Percentiles rank a stretch among this genome's conserved stretches.
phyloP scores from a whole-genome alignment of 1,139 yeast genomes.

The Diutina neorugosa region DNA sequence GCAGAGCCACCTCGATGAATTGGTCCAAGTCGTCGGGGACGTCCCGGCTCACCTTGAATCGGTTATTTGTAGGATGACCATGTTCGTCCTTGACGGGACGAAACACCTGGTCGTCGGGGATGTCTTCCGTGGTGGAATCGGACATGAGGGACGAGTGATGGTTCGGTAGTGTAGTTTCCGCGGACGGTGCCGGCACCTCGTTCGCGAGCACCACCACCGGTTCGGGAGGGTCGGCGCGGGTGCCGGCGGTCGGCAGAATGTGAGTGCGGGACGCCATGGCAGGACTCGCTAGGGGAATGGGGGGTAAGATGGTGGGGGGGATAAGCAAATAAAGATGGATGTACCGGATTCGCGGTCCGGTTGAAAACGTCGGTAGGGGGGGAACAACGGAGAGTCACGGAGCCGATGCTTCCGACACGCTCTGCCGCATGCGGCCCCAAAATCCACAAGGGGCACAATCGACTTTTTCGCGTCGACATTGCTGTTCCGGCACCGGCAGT shows the following conservation, averaged over 20 bases:
- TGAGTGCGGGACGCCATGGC: neutral
- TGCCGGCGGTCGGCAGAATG: neutral
- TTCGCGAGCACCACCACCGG: neutral
- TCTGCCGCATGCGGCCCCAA: neutral
- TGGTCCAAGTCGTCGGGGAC: neutral
- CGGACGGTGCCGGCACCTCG: neutral
- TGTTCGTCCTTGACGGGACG: neutral
- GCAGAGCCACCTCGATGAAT: neutral
- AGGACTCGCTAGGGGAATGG: neutral
- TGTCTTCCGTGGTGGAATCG: neutral
- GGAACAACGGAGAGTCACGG: neutral
- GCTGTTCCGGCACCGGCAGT: neutral
- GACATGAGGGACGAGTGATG: neutral
- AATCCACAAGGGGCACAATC: neutral
- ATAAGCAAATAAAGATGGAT: neutral
- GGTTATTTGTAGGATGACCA: neutral
- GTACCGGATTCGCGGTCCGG: neutral
- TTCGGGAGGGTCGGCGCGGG: neutral
- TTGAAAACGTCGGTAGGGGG: neutral
- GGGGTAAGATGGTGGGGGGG: neutral
- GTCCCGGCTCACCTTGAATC: neutral
- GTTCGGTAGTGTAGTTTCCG: neutral
- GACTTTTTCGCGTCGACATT: neutral
- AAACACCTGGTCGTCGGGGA: neutral
- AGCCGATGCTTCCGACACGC: neutral